Evolutionary conservation across 2,329 filamentous ascomycete species (phyloP).

Genomic region (Hypoxylon sp.): DNA sequence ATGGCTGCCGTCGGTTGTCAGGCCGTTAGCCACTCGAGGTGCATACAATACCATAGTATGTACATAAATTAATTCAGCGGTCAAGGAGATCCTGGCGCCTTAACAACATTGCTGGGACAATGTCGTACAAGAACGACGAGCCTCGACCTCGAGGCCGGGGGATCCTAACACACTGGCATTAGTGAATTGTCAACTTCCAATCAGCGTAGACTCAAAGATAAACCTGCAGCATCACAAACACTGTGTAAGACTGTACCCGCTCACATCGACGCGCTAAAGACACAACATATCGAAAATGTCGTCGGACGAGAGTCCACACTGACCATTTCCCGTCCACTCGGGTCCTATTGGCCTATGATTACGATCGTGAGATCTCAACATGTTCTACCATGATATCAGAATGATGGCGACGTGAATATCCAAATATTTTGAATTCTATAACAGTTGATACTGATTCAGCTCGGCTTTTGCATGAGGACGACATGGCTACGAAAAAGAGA

Average conservation of each 20-base stretch:
- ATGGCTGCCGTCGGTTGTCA: slow-evolving; percentile 11
- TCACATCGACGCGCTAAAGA: slow-evolving; percentile 32
- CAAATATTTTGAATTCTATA: not conserved
- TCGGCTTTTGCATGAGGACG: not conserved
- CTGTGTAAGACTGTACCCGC: slow-evolving; percentile 50
- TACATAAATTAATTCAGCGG: slow-evolving; percentile 36
- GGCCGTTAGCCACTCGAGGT: slow-evolving; percentile 14
- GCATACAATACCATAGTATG: slow-evolving; percentile 14
- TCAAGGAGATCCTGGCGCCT: slow-evolving; percentile 34
- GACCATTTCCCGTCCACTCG: not conserved
- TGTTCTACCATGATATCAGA: slow-evolving; percentile 9
- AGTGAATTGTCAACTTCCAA: slow-evolving; percentile 44
- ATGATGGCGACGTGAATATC: not conserved
- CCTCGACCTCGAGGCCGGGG: slow-evolving; percentile 36
- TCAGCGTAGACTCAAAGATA: slow-evolving; percentile 51
- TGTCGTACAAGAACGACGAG: slow-evolving; percentile 28
- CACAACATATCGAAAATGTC: slow-evolving; percentile 19
- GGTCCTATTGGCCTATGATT: slow-evolving; percentile 4
- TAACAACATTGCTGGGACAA: slow-evolving; percentile 13
- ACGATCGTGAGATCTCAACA: slow-evolving; percentile 18
- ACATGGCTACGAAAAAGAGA: slow-evolving; percentile 1
- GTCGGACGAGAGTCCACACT: slow-evolving; percentile 10
- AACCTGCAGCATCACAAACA: slow-evolving; percentile 51
- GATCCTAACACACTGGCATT: slow-evolving; percentile 43
- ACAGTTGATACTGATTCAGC: not conserved